Conservation (phyloP, 192 early-diverging fungal genomes). For the Mortierella alpina region DNA sequence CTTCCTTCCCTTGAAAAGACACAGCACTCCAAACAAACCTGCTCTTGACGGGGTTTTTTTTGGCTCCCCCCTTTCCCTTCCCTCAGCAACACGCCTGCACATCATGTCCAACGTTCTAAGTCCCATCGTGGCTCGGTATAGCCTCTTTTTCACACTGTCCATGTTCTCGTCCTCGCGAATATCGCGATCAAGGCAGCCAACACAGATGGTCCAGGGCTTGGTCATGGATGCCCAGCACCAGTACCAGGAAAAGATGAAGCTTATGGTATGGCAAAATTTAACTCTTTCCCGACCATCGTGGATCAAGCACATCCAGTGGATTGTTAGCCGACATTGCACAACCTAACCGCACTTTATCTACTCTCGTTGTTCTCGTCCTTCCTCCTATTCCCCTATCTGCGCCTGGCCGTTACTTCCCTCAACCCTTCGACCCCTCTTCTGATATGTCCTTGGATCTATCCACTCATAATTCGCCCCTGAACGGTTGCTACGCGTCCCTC, state of each 20-base stretch:
- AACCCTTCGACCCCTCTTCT: background rate
- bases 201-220: conserved; percentile 31
- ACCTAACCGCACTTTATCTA: conserved; percentile 2
- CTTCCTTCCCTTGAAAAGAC: too few species aligned
- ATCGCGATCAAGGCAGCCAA: conserved; percentile 29
- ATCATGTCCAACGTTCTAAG: conserved; percentile 38
- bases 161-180: conserved; percentile 35
- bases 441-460: too few species aligned
- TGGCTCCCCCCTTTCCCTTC: background rate
- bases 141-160: conserved; percentile 45
- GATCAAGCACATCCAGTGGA: background rate
- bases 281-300: background rate
- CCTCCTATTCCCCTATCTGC: background rate
- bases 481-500: too few species aligned
- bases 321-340: background rate
- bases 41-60: background rate
- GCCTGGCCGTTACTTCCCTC: background rate
- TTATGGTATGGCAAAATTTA: conserved; percentile 14
- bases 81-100: background rate
- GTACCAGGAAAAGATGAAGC: conserved; percentile 16
- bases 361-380: background rate
- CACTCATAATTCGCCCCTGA: too few species aligned
- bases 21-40: background rate
- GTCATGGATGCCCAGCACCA: conserved; percentile 24
- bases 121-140: conserved; percentile 41